Evolutionary conservation across 768 basidiomycete genomes (phyloP), one percentile per base, ranked within the genome.

Genomic region (Russula virescens): DNA sequence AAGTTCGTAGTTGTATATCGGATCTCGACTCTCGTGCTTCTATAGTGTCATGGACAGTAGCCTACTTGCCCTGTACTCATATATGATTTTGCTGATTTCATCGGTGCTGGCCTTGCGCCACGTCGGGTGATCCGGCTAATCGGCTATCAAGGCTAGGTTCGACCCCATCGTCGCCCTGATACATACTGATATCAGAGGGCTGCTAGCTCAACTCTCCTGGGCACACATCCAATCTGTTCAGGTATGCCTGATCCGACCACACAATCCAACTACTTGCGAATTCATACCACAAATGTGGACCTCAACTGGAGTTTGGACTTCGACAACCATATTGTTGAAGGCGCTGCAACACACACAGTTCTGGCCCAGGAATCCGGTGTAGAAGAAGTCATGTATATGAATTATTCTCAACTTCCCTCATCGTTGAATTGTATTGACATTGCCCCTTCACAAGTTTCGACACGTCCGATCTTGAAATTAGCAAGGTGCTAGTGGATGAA

Each of bases 231-330:
- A 11, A 11, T 51, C 31, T 43, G 13, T 25, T 34, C 31, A n/a
- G 48, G 35, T 23, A 69, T 69, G 52, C 63, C 52, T 21, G 88
- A 91, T 70, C 86, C 85, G 21, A 84, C 90, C 0, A 87, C 88
- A 0, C 88, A 93, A 69, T 82, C 91, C 25, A 97, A 97, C 76
- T 92, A 90, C 73, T 72, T 75, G 5, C 75, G 86, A 51, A 80
- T 94, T 66, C 73, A 77, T 3, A 85, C 89, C 1, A 78, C 82
- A 42, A 84, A 91, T 70, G 75, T 94, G 18, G 74, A 81, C 23
- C 83, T 97, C 55, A 80, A 89, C 66, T 96, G 93, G 94, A 75
- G 68, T 0, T 75, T 97, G 65, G 86, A 97, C 74, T 97, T 93
- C 71, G 68, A 77, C 0, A 70, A 77, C 3, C 73, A 86, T 68